Conservation (phyloP, 257 asterid genomes). For the Echites panduratus region DNA sequence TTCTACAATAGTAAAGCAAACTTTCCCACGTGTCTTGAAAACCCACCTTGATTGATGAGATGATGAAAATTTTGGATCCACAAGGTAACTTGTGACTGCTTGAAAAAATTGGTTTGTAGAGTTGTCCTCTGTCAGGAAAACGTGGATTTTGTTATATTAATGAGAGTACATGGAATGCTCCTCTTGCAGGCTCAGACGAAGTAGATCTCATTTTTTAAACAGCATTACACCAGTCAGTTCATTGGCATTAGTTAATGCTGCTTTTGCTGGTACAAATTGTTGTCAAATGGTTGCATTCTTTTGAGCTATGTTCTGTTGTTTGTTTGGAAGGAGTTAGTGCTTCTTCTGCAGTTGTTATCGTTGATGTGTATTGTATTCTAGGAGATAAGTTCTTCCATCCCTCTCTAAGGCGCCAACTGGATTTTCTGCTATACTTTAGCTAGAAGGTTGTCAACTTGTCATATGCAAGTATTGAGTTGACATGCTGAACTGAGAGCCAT, state of each 20-base stretch:
- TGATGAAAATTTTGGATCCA: not conserved
- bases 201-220: not conserved
- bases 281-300: constrained; percentile 1
- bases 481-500: constrained; percentile 9
- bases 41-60: not conserved
- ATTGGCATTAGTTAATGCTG: not conserved
- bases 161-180: not conserved
- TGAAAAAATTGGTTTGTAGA: not conserved
- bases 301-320: not conserved
- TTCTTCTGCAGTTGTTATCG: not conserved
- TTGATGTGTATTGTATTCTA: not conserved
- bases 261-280: not conserved
- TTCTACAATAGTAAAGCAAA: not conserved
- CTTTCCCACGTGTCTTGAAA: not conserved
- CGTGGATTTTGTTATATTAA: not conserved
- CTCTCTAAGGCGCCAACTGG: not conserved
- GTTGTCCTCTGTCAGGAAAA: not conserved
- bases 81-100: not conserved
- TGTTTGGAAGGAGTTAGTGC: not conserved
- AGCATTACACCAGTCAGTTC: not conserved
- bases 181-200: not conserved
- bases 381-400: not conserved
- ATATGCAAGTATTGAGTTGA: constrained; percentile 3
- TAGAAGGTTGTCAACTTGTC: constrained; percentile 11
- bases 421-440: not conserved